These are phyloP conservation scores for Exophiala aquamarina DNA, from an alignment of 2,329 filamentous ascomycete genomes.

Conservation along the genomic window DNA sequence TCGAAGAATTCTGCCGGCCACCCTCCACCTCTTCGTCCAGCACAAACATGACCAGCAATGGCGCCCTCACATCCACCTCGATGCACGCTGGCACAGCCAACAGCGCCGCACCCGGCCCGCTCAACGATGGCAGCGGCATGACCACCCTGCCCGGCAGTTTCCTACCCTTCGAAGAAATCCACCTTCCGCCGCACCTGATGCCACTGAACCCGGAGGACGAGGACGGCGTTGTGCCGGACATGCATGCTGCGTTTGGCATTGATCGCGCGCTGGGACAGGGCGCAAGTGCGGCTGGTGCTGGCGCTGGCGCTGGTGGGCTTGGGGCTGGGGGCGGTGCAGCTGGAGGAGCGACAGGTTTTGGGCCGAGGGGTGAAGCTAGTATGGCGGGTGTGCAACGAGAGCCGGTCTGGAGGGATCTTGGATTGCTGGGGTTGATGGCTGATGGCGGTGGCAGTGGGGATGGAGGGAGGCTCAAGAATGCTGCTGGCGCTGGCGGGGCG, in stretches of 20 bases:
- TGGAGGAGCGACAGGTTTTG: conserved; percentile 5
- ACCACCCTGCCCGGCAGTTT: conserved; percentile 37
- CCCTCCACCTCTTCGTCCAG: conserved; percentile 33
- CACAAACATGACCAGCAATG: conserved; percentile 5
- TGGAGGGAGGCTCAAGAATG: conserved; percentile 19
- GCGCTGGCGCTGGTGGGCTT: conserved; percentile 33
- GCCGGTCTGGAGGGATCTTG: conserved; percentile 58
- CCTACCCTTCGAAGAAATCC: conserved; percentile 60
- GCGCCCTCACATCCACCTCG: conserved; percentile 6
- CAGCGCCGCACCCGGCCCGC: conserved; percentile 5
- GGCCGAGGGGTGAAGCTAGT: conserved; percentile 21
- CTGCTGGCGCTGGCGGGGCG: conserved; percentile 6
- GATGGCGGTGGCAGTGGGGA: conserved; percentile 7
- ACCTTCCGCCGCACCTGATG: conserved; percentile 60
- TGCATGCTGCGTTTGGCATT: conserved; percentile 68
- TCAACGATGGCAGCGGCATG: conserved; percentile 22
- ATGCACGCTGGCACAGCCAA: conserved; percentile 4
- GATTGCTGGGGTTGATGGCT: conserved; percentile 32
- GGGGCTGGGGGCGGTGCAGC: conserved; percentile 11
- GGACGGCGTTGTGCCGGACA: conserved; percentile 66
- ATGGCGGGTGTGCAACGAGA: conserved; percentile 21
- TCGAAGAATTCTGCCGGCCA: conserved; percentile 51
- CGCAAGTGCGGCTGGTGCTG: conserved; percentile 53
- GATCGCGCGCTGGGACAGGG: conserved; percentile 58
- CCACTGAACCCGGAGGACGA: conserved; percentile 67